These are phyloP conservation scores for Rhodotorula sp. DNA, from an alignment of 1,284 basidiomycete genomes.

Conservation along the genomic window DNA sequence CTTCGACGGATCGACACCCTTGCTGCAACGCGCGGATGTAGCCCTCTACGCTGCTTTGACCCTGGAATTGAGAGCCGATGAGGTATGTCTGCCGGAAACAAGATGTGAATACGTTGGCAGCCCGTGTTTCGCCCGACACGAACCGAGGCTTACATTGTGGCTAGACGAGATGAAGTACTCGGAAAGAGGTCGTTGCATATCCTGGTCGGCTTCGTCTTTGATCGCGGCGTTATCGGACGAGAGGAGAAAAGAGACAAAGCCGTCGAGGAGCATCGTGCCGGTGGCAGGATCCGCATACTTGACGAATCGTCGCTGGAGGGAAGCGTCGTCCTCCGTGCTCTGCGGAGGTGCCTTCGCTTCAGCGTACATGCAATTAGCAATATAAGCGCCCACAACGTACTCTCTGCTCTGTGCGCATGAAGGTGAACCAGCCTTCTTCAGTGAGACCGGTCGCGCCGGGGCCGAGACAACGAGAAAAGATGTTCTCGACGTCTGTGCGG, in stretches of 20 bases:
- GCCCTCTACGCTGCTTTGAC: conserved; percentile 90
- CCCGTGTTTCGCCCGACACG: no score
- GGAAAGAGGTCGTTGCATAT: conserved; percentile 76
- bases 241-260: conserved; percentile 72
- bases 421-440: conserved; percentile 61
- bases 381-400: conserved; percentile 48
- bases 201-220: conserved; percentile 54
- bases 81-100: conserved; percentile 68
- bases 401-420: conserved; percentile 68
- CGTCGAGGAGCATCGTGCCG: conserved; percentile 57
- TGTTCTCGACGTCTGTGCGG: conserved; percentile 71
- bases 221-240: conserved; percentile 66
- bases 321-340: conserved; percentile 53
- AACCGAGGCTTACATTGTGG: conserved; percentile 62
- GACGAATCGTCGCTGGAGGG: conserved; percentile 58
- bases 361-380: neutral
- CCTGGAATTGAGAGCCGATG: conserved; percentile 88
- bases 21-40: conserved; percentile 90
- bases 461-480: conserved; percentile 50
- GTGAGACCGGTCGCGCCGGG: conserved; percentile 53
- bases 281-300: conserved; percentile 54
- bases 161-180: conserved; percentile 93
- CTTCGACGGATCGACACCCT: conserved; percentile 87
- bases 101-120: no score
- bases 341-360: conserved; percentile 43